Percentiles rank a stretch among this genome's conserved stretches.
phyloP scores from a whole-genome alignment of 1,284 basidiomycete genomes.

The Leccinum griseonigrum region DNA sequence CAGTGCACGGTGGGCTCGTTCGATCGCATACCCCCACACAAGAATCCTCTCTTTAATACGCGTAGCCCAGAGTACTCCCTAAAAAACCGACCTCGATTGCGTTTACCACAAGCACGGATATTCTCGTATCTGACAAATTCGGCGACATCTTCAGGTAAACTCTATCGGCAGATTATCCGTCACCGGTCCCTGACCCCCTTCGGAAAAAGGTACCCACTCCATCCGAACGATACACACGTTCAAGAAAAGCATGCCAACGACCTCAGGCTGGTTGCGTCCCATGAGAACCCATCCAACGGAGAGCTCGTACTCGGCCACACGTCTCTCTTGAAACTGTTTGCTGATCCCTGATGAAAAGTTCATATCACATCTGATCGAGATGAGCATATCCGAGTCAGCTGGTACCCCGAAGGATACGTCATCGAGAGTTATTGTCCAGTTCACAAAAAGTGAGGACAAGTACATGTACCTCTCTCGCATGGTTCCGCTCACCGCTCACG shows the following conservation, averaged over 20 bases:
- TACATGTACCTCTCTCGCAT: not conserved
- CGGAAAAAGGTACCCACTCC: slow-evolving; percentile 49
- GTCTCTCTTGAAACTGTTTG: slow-evolving; percentile 74
- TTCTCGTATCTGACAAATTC: slow-evolving; percentile 82
- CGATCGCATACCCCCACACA: not conserved
- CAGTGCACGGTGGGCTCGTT: slow-evolving; percentile 55
- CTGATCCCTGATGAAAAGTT: slow-evolving; percentile 66
- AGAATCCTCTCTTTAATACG: slow-evolving; percentile 6
- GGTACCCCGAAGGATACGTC: slow-evolving; percentile 80
- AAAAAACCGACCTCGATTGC: slow-evolving; percentile 70
- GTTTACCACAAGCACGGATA: slow-evolving; percentile 57
- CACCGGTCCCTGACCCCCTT: not conserved
- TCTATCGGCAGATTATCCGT: not conserved
- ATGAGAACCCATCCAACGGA: slow-evolving; percentile 73
- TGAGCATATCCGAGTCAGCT: slow-evolving; percentile 90
- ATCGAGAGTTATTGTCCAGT: slow-evolving; percentile 87
- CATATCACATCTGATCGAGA: slow-evolving; percentile 90
- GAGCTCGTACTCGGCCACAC: slow-evolving; percentile 82
- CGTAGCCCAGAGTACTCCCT: slow-evolving; percentile 58
- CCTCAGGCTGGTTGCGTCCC: slow-evolving; percentile 53
- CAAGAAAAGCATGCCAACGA: slow-evolving; percentile 34
- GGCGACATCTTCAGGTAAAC: slow-evolving; percentile 77
- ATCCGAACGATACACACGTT: slow-evolving; percentile 20
- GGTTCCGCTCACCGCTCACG: slow-evolving; percentile 4
- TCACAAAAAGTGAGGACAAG: slow-evolving; percentile 64